phyloP scores from a whole-genome alignment of 257 asterid species.

The Cordia subcordata region DNA sequence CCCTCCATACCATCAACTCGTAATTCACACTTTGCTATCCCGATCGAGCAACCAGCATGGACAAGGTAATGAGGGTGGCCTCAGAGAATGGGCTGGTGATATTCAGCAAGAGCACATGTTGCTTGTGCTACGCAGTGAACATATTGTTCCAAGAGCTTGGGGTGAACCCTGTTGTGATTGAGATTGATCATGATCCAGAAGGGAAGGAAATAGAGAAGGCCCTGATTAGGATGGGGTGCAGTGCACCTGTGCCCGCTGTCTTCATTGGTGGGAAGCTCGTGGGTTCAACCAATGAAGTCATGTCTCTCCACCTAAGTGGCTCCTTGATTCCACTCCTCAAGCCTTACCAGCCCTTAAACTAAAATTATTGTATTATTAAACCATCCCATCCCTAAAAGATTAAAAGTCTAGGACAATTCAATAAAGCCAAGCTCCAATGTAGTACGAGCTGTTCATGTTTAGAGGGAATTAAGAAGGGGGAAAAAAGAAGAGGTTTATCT shows the following conservation, averaged over 20 bases:
- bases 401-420: neutral
- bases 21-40: too few species aligned
- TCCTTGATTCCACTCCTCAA: conserved; percentile 24
- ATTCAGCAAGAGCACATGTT: conserved; percentile 33
- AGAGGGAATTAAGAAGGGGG: too few species aligned
- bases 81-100: conserved; percentile 21
- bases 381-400: too few species aligned
- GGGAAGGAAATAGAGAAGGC: conserved; percentile 31
- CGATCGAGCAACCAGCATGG: conserved; percentile 12
- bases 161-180: conserved; percentile 13
- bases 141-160: conserved; percentile 24
- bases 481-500: too few species aligned
- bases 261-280: conserved; percentile 26
- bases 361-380: neutral
- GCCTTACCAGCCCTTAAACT: conserved; percentile 15
- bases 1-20: conserved; percentile 8
- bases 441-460: neutral
- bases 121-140: conserved; percentile 25
- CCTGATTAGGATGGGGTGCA: conserved; percentile 22
- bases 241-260: conserved; percentile 22
- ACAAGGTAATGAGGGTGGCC: conserved; percentile 12
- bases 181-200: conserved; percentile 26
- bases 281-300: conserved; percentile 34
- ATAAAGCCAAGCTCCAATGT: neutral
- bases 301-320: conserved; percentile 35